Base-by-base conservation (phyloP, 2,329 filamentous ascomycete genomes). In the Cladophialophora chaetospira region DNA sequence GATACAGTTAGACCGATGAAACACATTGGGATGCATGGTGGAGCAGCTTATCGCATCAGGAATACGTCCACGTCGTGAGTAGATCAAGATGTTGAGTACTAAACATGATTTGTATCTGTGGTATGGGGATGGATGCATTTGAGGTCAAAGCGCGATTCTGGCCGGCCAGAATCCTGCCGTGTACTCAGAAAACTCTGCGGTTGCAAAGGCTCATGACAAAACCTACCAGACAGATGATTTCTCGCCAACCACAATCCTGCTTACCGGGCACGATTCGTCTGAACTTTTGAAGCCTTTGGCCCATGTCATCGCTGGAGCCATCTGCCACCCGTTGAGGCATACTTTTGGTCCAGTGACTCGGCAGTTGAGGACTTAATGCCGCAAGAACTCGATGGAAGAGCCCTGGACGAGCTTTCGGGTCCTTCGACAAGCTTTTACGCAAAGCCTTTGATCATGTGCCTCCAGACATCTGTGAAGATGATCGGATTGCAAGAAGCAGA, bases 401-500 rank as follows among this genome's bases (percentile, higher is more conserved):
- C 75, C 75, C 65, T 77, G 71, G 63, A 75, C 71, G 25, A 71
- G 57, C 5, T 46, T 43, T 43, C 29, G 29, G 47, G 36, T 4
- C 23, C 46, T 3, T 15, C 42, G 28, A 45, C 23, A 6, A 50
- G 23, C 23, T 42, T 26, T 28, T 52, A 15, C 21, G 36, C 21
- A 5, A 47, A 36, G 13, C 49, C 49, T 26, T 54, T 17, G 17
- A 28, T 47, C 5, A 61, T 65, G 38, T 61, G 10, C 19, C 48
- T 36, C 29, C 10, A 25, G 9, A 63, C 21, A 31, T 51, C 40
- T 2, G 44, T 63, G 29, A 11, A n/a, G 23, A 59, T 57, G 10
- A 23, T 60, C 15, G 76, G 76, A 17, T 73, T 75, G 59, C 76
- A 71, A n/a, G 75, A 65, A 15, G 71, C 67, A 58, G 70, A 75